Evolutionary conservation across 441 rosid species (phyloP).

Genomic region (Biscutella auriculata): DNA sequence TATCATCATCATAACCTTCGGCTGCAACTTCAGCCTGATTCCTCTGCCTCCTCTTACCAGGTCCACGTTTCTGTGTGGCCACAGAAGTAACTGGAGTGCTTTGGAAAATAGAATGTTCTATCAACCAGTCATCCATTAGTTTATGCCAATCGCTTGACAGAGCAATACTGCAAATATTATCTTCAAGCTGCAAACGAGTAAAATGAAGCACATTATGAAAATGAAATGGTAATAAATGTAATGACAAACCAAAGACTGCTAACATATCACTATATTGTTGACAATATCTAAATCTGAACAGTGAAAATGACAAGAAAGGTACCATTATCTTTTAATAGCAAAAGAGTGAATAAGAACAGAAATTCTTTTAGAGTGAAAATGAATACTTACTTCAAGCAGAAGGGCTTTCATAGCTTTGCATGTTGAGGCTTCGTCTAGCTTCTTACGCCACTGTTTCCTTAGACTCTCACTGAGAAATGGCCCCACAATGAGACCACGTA

Average conservation of each 20-base stretch:
- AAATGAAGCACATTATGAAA: not conserved
- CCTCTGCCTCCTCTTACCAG: conserved; percentile 43
- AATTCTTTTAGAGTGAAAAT: too few relatives aligned
- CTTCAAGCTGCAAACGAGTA: conserved; percentile 58
- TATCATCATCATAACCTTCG: conserved; percentile 35
- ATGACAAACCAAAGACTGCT: not conserved
- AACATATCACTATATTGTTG: not conserved
- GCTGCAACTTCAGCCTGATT: conserved; percentile 40
- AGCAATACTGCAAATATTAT: conserved; percentile 47
- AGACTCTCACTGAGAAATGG: conserved; percentile 39
- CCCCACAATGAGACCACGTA: conserved; percentile 58
- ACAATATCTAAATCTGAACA: too few relatives aligned
- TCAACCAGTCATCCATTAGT: conserved; percentile 50
- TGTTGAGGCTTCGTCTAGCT: conserved; percentile 53
- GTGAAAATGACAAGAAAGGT: too few relatives aligned
- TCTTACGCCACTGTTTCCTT: conserved; percentile 57
- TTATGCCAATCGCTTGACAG: conserved; percentile 72
- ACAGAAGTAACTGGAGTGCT: conserved; percentile 28
- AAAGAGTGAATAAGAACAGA: too few relatives aligned
- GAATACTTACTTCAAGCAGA: conserved; percentile 71
- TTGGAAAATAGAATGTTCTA: conserved; percentile 39
- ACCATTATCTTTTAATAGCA: too few relatives aligned
- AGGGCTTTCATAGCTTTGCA: conserved; percentile 40
- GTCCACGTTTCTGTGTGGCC: conserved; percentile 45
- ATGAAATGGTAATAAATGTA: not conserved